Base-by-base conservation (phyloP, 768 basidiomycete species). In the Saitozyma sp. region DNA sequence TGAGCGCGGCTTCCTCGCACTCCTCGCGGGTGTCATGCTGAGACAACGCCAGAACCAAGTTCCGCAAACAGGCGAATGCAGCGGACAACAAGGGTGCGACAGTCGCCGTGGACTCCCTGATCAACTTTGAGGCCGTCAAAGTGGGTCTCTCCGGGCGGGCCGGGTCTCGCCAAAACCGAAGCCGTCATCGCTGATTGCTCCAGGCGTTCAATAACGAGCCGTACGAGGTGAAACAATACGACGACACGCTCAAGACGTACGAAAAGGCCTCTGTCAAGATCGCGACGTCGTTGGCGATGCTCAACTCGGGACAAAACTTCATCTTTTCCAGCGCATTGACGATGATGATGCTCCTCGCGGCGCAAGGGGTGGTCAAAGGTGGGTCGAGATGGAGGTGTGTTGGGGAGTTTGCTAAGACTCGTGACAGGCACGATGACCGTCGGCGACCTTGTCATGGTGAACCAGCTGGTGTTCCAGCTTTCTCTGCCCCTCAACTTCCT, bases 41-140 rank as follows among this genome's bases (percentile, higher is more conserved):
- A 55, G 10, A 46, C 45, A 3, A 46, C 6, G 45, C 1, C 68
- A 95, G 94, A 63, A 97, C 93, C 0, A 86, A 86, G 55, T 98
- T 98, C 82, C 88, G 96, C 29, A 87, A 93, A 51, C 86, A 96
- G 64, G 96, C 95, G 0, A 99, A 99, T 79, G 85, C 89, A 61
- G 96, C 96, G 0, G 96, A 99, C 69, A 98, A 99, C 80, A 90
- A 89, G 74, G 94, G 95, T 16, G 96, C 95, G 0, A 90, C 91
- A 0, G 86, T 89, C 2, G 91, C 92, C 3, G 92, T 98, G 3
- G 96, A 99, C 76, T 91, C 94, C 0, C 82, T 99, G 50, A 95
- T 99, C 78, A 99, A 99, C 75, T 98, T 92, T 72, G 96, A 99
- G 77, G 96, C 96, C 3, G 96, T 99, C 73, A 99, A 98, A 85